A percentile compares a stretch with the other conserved stretches of the same genome.
Conservation (phyloP, 106 monocot species). For the Phalaenopsis equestris region DNA sequence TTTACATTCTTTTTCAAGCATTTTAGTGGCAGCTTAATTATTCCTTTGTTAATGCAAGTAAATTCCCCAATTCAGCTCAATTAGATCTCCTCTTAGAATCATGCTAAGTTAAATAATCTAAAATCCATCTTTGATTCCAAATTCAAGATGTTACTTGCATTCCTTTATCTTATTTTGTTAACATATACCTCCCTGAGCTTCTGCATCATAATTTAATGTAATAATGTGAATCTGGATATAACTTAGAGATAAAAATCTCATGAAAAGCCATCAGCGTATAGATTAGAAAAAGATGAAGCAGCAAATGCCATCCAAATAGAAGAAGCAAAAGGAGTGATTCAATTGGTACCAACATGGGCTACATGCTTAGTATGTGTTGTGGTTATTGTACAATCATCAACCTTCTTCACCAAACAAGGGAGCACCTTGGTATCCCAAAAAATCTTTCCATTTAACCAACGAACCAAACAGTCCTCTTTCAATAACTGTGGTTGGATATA, state of each 20-base stretch:
- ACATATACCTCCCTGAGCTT: not conserved
- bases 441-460: no score
- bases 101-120: no score
- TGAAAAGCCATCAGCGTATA: not conserved
- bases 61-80: no score
- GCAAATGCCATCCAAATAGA: not conserved
- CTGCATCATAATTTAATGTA: not conserved
- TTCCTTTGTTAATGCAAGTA: no score
- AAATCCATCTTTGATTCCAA: no score
- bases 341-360: constrained; percentile 37
- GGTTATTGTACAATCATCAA: constrained; percentile 38
- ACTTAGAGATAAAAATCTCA: not conserved
- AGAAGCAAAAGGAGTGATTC: constrained; percentile 19
- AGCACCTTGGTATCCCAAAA: constrained; percentile 21
- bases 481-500: no score
- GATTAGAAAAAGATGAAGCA: constrained; percentile 2
- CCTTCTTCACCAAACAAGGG: constrained; percentile 50
- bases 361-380: constrained; percentile 34
- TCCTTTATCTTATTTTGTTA: not conserved
- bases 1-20: no score
- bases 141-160: no score
- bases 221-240: not conserved
- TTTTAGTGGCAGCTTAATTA: no score
- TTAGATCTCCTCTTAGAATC: no score
- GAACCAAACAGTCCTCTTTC: no score